Base-by-base conservation (phyloP, 169 alveolate genomes). In the Condylostoma magnum region DNA sequence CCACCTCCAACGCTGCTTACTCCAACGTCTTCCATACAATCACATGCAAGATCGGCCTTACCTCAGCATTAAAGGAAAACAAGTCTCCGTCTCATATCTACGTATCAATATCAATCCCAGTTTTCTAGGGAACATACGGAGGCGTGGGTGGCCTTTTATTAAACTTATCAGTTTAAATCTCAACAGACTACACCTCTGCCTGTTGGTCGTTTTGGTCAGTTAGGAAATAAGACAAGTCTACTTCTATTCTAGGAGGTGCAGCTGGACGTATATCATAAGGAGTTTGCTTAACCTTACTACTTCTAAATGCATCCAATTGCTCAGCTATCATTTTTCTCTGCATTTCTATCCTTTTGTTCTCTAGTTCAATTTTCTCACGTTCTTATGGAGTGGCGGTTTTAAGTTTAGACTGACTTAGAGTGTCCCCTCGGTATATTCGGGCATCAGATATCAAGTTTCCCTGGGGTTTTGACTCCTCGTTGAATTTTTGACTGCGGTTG, bases 21-120 rank as follows among this genome's bases (percentile, higher is more conserved):
- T 91, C 96, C 6, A 88, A 60, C 27, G 94, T 84, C 69, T 91
- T 91, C 22, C 69, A 79, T 20, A 84, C 79, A 2, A 91, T 58
- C 6, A 91, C 96, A 69, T 91, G 85, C 58, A 91, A 65, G 31
- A 91, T 91, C 8, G 96, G 96, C 22, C 84, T 71, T 8, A 91
- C 96, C 69, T 87, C 96, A 48, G 74, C 76, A 73, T 91, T 91
- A 65, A 84, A 91, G 55, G 82, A 90, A 66, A 91, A 91, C 20
- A 91, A 70, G 3, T 91, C 96, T 20, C 88, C 89, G 71, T 91
- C 94, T 56, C 80, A 87, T 37, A 91, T 85, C 80, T 91, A 85
- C 2, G 96, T 91, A 30, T 79, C 77, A 18, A 84, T 89, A 78
- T 91, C 96, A 54, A 85, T 89, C 54, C 96, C 96, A 50, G 94